A percentile compares a stretch with the other conserved stretches of the same genome.
phyloP scores from a whole-genome alignment of 2,329 filamentous ascomycete species.

The Cladobotryum protrusum region DNA sequence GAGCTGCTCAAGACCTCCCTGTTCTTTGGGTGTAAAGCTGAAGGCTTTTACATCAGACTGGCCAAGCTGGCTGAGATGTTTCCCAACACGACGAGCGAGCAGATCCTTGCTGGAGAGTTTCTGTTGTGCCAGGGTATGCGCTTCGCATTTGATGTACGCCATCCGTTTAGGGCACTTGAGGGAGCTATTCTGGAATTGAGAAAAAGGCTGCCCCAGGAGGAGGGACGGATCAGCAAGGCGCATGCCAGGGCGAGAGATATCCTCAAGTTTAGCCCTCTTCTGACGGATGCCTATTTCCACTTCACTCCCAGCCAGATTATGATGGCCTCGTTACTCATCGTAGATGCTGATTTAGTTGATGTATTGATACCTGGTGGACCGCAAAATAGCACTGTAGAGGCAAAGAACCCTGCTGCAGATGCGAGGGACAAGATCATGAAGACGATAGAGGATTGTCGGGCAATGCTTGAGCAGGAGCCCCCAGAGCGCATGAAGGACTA shows the following conservation, averaged over 20 bases:
- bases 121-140: constrained; percentile 85
- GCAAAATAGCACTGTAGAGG: constrained; percentile 16
- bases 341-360: constrained; percentile 59
- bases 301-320: constrained; percentile 93
- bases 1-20: constrained; percentile 84
- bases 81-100: constrained; percentile 65
- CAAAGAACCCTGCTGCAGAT: constrained; percentile 21
- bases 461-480: constrained; percentile 50
- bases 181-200: constrained; percentile 79
- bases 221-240: constrained; percentile 49
- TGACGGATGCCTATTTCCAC: constrained; percentile 96
- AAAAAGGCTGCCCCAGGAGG: constrained; percentile 57
- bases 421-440: constrained; percentile 43
- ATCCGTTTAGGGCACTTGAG: constrained; percentile 83
- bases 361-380: constrained; percentile 35
- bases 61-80: constrained; percentile 63
- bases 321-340: constrained; percentile 71
- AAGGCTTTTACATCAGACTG: constrained; percentile 68
- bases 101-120: constrained; percentile 87
- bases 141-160: constrained; percentile 88
- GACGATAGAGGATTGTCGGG: constrained; percentile 44
- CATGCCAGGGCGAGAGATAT: constrained; percentile 68
- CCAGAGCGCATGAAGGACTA: constrained; percentile 49
- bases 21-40: constrained; percentile 90
- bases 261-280: constrained; percentile 70